Evolutionary conservation across 2,329 filamentous ascomycete species (phyloP).

Genomic region (Alternaria sp.): DNA sequence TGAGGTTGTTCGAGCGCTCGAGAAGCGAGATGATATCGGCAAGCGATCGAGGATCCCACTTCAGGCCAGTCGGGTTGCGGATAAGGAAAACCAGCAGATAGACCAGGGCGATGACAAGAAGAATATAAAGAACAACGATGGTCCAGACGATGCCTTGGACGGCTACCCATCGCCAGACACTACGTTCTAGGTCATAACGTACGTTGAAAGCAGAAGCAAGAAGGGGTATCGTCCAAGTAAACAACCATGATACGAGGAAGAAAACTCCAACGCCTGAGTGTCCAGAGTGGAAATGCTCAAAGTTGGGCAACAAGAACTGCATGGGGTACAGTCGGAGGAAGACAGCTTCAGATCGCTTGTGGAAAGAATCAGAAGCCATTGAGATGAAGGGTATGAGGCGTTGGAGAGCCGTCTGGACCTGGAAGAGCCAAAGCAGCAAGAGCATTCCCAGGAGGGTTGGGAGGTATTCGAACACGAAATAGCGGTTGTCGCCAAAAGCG

Average conservation of each 20-base stretch:
- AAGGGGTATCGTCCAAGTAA: conserved; percentile 81
- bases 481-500: conserved; percentile 74
- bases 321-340: conserved; percentile 68
- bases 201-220: conserved; percentile 79
- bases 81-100: conserved; percentile 72
- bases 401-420: conserved; percentile 75
- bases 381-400: conserved; percentile 79
- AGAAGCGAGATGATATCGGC: conserved; percentile 82
- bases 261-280: conserved; percentile 72
- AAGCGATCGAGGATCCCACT: conserved; percentile 84
- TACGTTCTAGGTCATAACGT: conserved; percentile 65
- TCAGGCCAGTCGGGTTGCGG: conserved; percentile 73
- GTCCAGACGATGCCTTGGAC: conserved; percentile 82
- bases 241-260: conserved; percentile 76
- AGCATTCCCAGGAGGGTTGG: conserved; percentile 78
- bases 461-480: conserved; percentile 87
- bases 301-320: conserved; percentile 73
- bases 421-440: conserved; percentile 79
- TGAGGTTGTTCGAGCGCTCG: conserved; percentile 79
- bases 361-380: conserved; percentile 72
- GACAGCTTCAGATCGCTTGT: conserved; percentile 67
- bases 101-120: conserved; percentile 67
- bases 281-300: conserved; percentile 73
- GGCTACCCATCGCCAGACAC: conserved; percentile 79
- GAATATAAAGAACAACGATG: conserved; percentile 74